Conservation (phyloP, 2,329 filamentous ascomycete species). For the Apiospora aurea region DNA sequence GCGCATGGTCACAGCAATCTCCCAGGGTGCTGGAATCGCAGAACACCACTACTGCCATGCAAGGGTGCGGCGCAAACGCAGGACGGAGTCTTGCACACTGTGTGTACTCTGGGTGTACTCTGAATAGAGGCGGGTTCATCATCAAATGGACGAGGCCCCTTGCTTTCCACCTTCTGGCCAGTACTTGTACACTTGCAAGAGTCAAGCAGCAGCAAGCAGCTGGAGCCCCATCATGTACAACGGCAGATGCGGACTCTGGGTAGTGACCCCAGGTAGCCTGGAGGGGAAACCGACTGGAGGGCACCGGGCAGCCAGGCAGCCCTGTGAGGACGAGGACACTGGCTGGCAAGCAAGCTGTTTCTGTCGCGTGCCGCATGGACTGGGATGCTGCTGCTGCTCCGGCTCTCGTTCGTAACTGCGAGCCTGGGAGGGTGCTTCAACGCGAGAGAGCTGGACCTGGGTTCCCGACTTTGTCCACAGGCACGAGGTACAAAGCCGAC, state of each 20-base stretch:
- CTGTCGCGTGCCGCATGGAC: background rate
- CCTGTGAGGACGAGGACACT: background rate
- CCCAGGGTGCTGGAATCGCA: background rate
- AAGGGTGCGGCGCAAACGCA: background rate
- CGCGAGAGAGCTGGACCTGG: background rate
- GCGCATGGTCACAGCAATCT: slow-evolving; percentile 6
- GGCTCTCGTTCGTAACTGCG: background rate
- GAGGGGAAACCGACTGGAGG: background rate
- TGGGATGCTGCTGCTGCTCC: background rate
- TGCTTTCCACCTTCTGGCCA: background rate
- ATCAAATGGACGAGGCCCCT: background rate
- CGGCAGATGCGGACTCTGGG: background rate
- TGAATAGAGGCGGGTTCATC: slow-evolving; percentile 2
- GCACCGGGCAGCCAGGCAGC: background rate
- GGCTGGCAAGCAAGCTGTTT: background rate
- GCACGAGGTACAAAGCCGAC: background rate
- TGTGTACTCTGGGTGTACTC: background rate
- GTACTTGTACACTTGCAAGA: background rate
- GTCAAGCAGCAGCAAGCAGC: background rate
- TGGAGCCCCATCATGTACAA: background rate
- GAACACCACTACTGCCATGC: background rate
- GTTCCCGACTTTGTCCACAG: background rate
- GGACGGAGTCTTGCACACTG: background rate
- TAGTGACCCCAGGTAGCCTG: too few species aligned
- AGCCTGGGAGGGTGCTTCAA: background rate